A percentile compares a stretch with the other conserved stretches of the same genome.
Evolutionary conservation across 345 rosid genomes (phyloP).

Genomic region (Brassica incana): DNA sequence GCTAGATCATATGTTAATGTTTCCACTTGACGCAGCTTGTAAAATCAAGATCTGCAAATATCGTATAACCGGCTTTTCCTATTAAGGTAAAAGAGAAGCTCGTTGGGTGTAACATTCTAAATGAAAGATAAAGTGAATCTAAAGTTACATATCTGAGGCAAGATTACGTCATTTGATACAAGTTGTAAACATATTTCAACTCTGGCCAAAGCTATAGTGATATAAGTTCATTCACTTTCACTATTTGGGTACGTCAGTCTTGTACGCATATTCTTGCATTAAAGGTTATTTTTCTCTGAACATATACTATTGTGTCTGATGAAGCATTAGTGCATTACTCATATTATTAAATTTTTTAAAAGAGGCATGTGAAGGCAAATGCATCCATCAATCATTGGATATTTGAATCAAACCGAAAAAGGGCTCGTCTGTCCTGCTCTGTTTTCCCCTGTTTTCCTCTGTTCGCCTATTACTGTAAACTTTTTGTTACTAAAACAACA

Average conservation of each 20-base stretch:
- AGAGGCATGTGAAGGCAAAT: background rate
- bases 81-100: no score
- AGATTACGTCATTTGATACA: background rate
- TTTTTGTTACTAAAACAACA: no score
- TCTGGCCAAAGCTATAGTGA: background rate
- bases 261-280: no score
- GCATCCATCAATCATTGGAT: background rate
- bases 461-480: background rate
- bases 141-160: background rate
- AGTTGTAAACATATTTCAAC: background rate
- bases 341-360: no score
- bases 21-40: no score
- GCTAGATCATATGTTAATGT: no score
- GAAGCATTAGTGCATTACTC: no score
- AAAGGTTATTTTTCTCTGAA: no score
- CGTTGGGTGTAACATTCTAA: no score
- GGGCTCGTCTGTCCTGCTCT: background rate
- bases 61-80: no score
- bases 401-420: background rate
- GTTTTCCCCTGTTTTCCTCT: slow-evolving; percentile 29
- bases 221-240: background rate
- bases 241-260: background rate
- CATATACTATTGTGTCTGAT: no score
- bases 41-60: no score
- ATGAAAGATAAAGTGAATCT: background rate